Percentiles rank a stretch among this genome's conserved stretches.
These are phyloP conservation scores for Keqinozyma sinolaborantium DNA, from an alignment of 1,139 yeast species.

Conservation along the genomic window DNA sequence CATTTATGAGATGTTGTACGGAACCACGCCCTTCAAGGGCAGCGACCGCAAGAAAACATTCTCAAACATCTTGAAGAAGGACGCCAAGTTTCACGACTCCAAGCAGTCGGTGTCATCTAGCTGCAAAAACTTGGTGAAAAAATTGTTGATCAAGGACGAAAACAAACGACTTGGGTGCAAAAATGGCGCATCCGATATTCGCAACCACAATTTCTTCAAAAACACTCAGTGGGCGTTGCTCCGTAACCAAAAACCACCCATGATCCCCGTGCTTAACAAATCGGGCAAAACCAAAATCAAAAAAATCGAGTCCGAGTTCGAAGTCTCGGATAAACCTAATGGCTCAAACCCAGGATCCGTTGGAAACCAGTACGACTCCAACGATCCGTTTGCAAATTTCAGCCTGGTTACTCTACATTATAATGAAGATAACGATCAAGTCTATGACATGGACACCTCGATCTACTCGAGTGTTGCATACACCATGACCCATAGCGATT, in stretches of 20 bases:
- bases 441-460: constrained; percentile 29
- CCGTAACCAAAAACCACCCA: constrained; percentile 90
- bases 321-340: constrained; percentile 12
- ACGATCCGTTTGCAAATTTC: constrained; percentile 84
- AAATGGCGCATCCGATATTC: constrained; percentile 92
- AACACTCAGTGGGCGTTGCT: constrained; percentile 92
- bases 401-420: constrained; percentile 88
- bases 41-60: constrained; percentile 83
- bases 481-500: constrained; percentile 38
- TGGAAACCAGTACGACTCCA: constrained; percentile 19
- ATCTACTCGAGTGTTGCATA: constrained; percentile 67
- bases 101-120: constrained; percentile 56
- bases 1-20: constrained; percentile 89
- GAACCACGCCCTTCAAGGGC: constrained; percentile 96
- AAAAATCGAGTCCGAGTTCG: constrained; percentile 36
- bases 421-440: constrained; percentile 38
- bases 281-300: constrained; percentile 16
- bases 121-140: constrained; percentile 77
- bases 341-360: constrained; percentile 1
- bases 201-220: constrained; percentile 86
- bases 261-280: constrained; percentile 82
- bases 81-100: constrained; percentile 64
- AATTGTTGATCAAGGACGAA: constrained; percentile 84
- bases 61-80: constrained; percentile 79
- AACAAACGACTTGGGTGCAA: constrained; percentile 82